These are phyloP conservation scores for Amanita inopinata DNA, from an alignment of 768 basidiomycete species.

Conservation along the genomic window DNA sequence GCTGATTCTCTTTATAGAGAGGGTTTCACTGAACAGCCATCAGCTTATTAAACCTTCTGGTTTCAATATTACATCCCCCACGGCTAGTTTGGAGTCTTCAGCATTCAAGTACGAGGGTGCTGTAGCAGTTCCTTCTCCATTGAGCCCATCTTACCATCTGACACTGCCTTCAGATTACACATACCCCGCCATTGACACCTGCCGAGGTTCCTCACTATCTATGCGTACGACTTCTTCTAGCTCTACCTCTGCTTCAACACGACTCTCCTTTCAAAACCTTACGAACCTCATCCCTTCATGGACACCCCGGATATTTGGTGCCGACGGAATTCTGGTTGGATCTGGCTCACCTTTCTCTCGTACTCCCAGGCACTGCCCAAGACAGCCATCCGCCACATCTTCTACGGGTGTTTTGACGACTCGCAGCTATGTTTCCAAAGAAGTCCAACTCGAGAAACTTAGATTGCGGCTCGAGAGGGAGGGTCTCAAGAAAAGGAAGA, in stretches of 20 bases:
- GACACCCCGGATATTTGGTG: constrained; percentile 1
- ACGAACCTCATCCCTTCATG: constrained; percentile 39
- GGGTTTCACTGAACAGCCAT: not conserved
- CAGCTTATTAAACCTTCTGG: not conserved
- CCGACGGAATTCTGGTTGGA: constrained; percentile 1
- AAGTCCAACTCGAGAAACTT: constrained; percentile 59
- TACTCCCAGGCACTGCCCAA: too few relatives aligned
- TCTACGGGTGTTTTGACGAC: constrained; percentile 9
- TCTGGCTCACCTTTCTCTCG: not conserved
- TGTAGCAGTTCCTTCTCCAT: too few relatives aligned
- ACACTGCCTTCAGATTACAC: not conserved
- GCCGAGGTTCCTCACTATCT: constrained; percentile 11
- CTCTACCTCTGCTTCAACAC: constrained; percentile 41
- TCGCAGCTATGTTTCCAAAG: constrained; percentile 46
- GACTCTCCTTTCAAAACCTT: constrained; percentile 49
- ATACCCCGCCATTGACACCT: constrained; percentile 9
- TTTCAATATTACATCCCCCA: too few relatives aligned
- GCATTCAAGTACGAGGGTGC: too few relatives aligned
- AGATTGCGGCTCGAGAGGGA: constrained; percentile 41
- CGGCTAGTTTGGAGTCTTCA: too few relatives aligned
- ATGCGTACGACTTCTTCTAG: constrained; percentile 33
- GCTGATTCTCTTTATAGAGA: constrained; percentile 36
- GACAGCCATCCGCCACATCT: too few relatives aligned
- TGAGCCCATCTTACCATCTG: too few relatives aligned
- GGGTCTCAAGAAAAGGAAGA: constrained; percentile 19